These are phyloP conservation scores for Aspergillus fumigatus DNA, from an alignment of 2,329 filamentous ascomycete genomes.

Conservation along the genomic window DNA sequence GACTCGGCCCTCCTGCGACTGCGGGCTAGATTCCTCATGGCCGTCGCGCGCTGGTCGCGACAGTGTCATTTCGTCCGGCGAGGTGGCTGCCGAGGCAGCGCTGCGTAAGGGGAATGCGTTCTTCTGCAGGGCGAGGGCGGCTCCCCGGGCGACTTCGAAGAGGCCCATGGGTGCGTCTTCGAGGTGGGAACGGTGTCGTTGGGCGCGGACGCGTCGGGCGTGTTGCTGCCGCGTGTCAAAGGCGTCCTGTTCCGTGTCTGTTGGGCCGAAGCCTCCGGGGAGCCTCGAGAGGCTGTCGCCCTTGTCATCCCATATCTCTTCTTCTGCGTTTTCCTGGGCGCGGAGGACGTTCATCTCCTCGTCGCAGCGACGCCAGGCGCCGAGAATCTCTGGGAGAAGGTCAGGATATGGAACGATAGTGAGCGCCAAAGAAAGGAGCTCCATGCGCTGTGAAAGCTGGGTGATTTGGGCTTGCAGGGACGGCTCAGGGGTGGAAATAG, in stretches of 20 bases:
- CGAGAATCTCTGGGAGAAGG: constrained; percentile 56
- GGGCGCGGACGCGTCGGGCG: constrained; percentile 29
- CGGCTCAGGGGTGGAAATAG: constrained; percentile 23
- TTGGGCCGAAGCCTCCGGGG: constrained; percentile 42
- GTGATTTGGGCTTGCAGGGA: constrained; percentile 44
- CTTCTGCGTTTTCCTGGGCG: constrained; percentile 51
- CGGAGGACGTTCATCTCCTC: constrained; percentile 54
- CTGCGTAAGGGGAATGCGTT: constrained; percentile 42
- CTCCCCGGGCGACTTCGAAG: constrained; percentile 50
- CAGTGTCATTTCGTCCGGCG: constrained; percentile 4
- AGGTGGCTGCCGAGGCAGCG: constrained; percentile 9
- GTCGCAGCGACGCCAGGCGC: constrained; percentile 60
- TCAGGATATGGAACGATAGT: constrained; percentile 54
- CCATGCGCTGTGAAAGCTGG: constrained; percentile 59
- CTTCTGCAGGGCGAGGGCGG: constrained; percentile 45
- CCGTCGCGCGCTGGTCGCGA: constrained; percentile 16
- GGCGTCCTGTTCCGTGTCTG: constrained; percentile 42
- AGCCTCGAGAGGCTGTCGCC: constrained; percentile 42
- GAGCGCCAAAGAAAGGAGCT: constrained; percentile 59
- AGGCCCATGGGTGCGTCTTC: constrained; percentile 50
- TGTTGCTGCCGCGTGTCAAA: constrained; percentile 41
- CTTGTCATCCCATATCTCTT: constrained; percentile 54
- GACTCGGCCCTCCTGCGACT: constrained; percentile 23
- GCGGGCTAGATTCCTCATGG: constrained; percentile 10
- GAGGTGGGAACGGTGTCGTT: constrained; percentile 21